Evolutionary conservation across 73 alveolate species (phyloP).

Genomic region (Uronychia setigera): DNA sequence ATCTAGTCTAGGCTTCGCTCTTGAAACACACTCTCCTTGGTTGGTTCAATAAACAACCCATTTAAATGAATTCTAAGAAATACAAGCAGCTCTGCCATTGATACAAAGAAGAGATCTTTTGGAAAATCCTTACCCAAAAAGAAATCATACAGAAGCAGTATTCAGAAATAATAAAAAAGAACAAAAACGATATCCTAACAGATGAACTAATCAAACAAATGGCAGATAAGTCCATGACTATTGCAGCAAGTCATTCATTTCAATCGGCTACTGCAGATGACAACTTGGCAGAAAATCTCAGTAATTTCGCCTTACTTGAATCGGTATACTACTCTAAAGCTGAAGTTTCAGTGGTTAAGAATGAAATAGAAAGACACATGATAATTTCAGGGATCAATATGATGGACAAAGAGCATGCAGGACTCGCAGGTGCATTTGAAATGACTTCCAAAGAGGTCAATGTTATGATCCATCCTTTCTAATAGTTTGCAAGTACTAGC

Average conservation of each 20-base stretch:
- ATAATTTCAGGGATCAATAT: slow-evolving; percentile 31
- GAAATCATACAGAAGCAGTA: no score
- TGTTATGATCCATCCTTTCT: slow-evolving; percentile 54
- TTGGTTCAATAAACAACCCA: slow-evolving; percentile 32
- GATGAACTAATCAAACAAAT: no score
- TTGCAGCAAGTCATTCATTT: no score
- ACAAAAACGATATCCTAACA: no score
- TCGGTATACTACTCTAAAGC: slow-evolving; percentile 22
- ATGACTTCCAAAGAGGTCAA: slow-evolving; percentile 24
- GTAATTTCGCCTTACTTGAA: no score
- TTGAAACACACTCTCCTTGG: slow-evolving; percentile 50
- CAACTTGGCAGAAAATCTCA: no score
- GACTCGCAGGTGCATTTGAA: slow-evolving; percentile 42
- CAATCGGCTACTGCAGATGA: no score
- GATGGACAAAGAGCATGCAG: slow-evolving; percentile 48
- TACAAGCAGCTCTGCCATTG: slow-evolving; percentile 6
- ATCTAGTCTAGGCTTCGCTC: slow-evolving; percentile 42
- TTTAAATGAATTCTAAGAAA: slow-evolving; percentile 28
- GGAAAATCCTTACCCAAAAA: slow-evolving; percentile 45
- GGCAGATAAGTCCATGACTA: no score
- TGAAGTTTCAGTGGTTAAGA: slow-evolving; percentile 35
- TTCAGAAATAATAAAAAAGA: no score
- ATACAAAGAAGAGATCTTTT: slow-evolving; percentile 51
- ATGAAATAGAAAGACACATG: slow-evolving; percentile 44
- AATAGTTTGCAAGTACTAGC: slow-evolving; percentile 57